Evolutionary conservation across 148 eudicot genomes (phyloP), one percentile per base, ranked within the genome.

Genomic region (Oxyria digyna): DNA sequence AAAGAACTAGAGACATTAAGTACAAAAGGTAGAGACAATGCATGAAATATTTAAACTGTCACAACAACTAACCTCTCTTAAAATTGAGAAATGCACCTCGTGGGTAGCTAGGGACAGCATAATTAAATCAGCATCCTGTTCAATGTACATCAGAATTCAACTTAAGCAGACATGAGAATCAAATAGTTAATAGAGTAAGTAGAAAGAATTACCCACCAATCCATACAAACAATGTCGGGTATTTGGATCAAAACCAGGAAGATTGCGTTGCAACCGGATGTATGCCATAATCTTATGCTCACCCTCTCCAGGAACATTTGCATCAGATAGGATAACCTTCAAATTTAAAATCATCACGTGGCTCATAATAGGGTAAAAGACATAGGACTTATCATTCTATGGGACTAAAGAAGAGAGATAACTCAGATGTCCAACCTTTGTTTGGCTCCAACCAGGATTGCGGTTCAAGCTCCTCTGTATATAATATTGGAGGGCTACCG

Each of bases 241-340:
- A 72, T 94, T 91, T 67, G 99, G 97, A 82, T 91, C 82, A 74
- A 94, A 94, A 62, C 99, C 96, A 74, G 93, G 86, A 67, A 81
- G 84, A 67, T 85, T 89, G 73, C 97, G 93, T 73, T 94, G 99
- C 78, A 85, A 80, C 72, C 97, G 91, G 65, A 94, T 91, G 80
- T 90, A 94, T 27, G 99, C 87, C 96, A 94, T 94, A 59, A 84
- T 80, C 81, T 94, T 94, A 82, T 94, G 99, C 80, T 94, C 99
- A 69, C 99, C 99, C 86, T 94, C 99, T 35, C 99, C 99, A 68
- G 99, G 97, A 71, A 94, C 99, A 80, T 94, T 94, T 41, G 99
- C 83, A 83, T 94, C 99, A 75, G 99, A 94, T 64, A 94, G 83
- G 75, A 94, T 88, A 76, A 94, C 99, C 99, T 94, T 85, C 82